Evolutionary conservation across 2,329 filamentous ascomycete genomes (phyloP).

Genomic region (Chaetomium olivaceum): DNA sequence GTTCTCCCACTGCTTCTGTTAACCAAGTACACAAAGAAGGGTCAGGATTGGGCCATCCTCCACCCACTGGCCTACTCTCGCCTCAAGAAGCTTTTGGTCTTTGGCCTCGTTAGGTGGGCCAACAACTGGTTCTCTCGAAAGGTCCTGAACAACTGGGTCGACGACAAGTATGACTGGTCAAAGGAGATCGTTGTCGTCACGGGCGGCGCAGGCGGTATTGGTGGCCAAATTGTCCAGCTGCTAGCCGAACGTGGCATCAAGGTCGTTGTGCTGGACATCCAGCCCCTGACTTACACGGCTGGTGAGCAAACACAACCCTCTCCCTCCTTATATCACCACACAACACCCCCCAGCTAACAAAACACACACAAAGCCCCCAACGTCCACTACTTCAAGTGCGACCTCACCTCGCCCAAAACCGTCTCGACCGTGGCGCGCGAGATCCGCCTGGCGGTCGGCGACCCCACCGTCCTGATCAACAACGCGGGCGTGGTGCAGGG

Average conservation of each 20-base stretch:
- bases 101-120: slow-evolving; percentile 52
- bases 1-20: slow-evolving; percentile 64
- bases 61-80: slow-evolving; percentile 53
- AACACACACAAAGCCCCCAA: slow-evolving; percentile 43
- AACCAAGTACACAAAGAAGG: slow-evolving; percentile 63
- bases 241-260: slow-evolving; percentile 66
- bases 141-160: slow-evolving; percentile 51
- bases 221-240: slow-evolving; percentile 62
- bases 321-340: slow-evolving; percentile 19
- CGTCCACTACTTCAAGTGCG: slow-evolving; percentile 69
- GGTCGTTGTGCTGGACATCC: slow-evolving; percentile 71
- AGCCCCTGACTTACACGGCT: slow-evolving; percentile 56
- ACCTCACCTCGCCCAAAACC: slow-evolving; percentile 61
- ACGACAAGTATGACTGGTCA: slow-evolving; percentile 63
- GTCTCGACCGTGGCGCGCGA: slow-evolving; percentile 53
- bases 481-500: slow-evolving; percentile 67
- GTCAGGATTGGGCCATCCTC: slow-evolving; percentile 54
- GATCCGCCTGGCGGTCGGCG: slow-evolving; percentile 58
- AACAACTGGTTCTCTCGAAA: slow-evolving; percentile 55
- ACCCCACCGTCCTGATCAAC: slow-evolving; percentile 71
- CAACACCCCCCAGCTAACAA: not conserved
- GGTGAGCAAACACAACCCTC: slow-evolving; percentile 44
- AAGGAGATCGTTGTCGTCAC: slow-evolving; percentile 73
- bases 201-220: slow-evolving; percentile 74
- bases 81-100: slow-evolving; percentile 54